Evolutionary conservation across 768 basidiomycete genomes (phyloP), one percentile per base, ranked within the genome.

Genomic region (Amanita jacksonii): DNA sequence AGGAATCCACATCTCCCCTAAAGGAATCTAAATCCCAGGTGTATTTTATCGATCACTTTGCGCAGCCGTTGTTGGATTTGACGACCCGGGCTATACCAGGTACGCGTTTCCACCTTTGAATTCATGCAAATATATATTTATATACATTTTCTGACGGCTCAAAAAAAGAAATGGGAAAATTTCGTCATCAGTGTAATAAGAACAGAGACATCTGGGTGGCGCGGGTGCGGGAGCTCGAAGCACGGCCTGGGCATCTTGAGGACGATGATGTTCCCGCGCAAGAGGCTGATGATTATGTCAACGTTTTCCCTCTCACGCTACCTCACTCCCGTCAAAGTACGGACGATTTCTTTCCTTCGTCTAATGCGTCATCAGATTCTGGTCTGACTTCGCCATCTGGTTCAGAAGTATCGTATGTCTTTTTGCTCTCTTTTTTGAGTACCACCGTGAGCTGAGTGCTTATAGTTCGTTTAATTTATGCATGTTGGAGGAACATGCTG

Each of bases 11-110:
- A 15, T 63, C 65, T 34, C 64, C 76, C 5, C 57, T 83, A 2
- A 72, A 73, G 35, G 85, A 87, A 61, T 89, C 85, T 9, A 61
- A 76, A 49, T 79, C 79, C 2, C 96, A 99, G 61, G 77, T 97
- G 13, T 91, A 80, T 52, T 99, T 99, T 62, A 85, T 91, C 52
- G 74, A 73, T 43, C 68, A 70, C 2, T 97, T 88, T 57, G 85
- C 82, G 33, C 77, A 79, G 54, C 94, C 94, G 1, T 67, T 99
- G 18, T 78, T 96, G 46, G 79, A 87, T 49, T 63, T 88, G 31
- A 80, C 82, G 2, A 71, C 81, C 3, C 67, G 66, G 36, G 84
- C 79, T 16, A 69, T 96, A 38, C 87, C 89, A 39, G 78, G 87
- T 87, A 53, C 52, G 74, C 66, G 13, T 5, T 18, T 28, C 12